Percentiles rank a stretch among this genome's conserved stretches.
Evolutionary conservation across 768 basidiomycete genomes (phyloP).

Genomic region (Russula earlei): DNA sequence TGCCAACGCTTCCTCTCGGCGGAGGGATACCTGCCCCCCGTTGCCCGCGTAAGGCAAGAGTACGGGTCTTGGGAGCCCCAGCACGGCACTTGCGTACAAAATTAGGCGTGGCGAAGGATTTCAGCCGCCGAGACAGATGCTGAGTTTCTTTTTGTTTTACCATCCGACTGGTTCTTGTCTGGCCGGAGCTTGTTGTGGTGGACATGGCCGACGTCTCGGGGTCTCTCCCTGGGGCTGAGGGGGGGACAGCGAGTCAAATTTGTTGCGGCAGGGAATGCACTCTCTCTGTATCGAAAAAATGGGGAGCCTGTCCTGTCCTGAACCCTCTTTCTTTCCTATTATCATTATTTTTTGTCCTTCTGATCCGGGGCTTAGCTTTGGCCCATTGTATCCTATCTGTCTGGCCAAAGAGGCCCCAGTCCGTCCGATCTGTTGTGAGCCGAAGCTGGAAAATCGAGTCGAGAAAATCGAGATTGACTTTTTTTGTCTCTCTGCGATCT

Average conservation of each 20-base stretch:
- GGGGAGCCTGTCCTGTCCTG: neutral
- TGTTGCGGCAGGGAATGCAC: neutral
- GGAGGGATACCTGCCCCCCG: conserved; percentile 66
- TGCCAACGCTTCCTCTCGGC: conserved; percentile 60
- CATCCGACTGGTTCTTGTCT: neutral
- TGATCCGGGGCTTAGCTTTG: neutral
- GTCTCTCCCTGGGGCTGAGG: neutral
- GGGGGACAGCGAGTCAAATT: neutral
- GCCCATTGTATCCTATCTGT: neutral
- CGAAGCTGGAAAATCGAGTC: neutral
- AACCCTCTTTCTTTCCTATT: neutral
- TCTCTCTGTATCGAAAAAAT: neutral
- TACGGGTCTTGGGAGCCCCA: conserved; percentile 38
- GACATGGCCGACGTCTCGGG: neutral
- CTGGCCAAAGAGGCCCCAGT: neutral
- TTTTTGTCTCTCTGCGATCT: conserved; percentile 8
- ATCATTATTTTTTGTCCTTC: conserved; percentile 4
- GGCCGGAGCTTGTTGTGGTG: neutral
- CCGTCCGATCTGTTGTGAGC: neutral
- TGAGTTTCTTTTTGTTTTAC: neutral
- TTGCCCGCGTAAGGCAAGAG: conserved; percentile 48
- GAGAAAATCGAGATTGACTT: conserved; percentile 13
- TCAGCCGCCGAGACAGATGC: neutral
- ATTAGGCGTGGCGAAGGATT: neutral
- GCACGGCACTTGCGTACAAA: conserved; percentile 37